Percentiles rank a stretch among this genome's conserved stretches.
Conservation (phyloP, 148 eudicot species). For the Persicaria tinctoria region DNA sequence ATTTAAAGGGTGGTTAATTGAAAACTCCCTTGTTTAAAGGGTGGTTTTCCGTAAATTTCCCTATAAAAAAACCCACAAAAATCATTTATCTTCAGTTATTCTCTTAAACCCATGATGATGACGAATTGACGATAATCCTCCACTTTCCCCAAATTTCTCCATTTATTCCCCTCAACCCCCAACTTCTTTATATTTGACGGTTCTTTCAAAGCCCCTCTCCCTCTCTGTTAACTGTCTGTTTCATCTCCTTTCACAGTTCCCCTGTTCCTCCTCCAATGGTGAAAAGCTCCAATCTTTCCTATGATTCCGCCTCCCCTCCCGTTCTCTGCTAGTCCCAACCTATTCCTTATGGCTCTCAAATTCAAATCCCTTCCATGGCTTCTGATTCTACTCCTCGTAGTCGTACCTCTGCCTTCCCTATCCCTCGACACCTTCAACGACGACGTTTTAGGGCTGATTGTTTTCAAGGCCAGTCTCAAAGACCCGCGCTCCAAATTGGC, state of each 20-base stretch:
- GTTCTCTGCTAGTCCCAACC: not conserved
- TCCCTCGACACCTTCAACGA: constrained; percentile 54
- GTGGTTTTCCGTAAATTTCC: too few species aligned
- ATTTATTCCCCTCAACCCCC: constrained; percentile 20
- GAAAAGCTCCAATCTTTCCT: not conserved
- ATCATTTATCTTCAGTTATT: not conserved
- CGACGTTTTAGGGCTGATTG: constrained; percentile 75
- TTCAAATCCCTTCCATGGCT: not conserved
- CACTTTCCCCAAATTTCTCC: constrained; percentile 21
- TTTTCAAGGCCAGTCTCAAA: constrained; percentile 54
- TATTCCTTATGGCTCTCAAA: not conserved
- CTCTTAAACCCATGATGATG: not conserved
- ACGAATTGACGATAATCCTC: not conserved
- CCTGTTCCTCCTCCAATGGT: not conserved
- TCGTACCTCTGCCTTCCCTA: constrained; percentile 18
- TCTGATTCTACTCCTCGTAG: constrained; percentile 4
- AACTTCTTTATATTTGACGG: not conserved
- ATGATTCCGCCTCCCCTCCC: too few species aligned
- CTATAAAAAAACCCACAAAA: not conserved
- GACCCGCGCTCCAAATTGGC: constrained; percentile 58
- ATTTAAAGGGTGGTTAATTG: too few species aligned
- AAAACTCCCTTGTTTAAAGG: too few species aligned
- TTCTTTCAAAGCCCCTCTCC: not conserved
- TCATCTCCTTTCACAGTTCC: not conserved
- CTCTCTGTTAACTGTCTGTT: not conserved